Conservation (phyloP, 1,284 basidiomycete species). For the Wallemia mellicola region DNA sequence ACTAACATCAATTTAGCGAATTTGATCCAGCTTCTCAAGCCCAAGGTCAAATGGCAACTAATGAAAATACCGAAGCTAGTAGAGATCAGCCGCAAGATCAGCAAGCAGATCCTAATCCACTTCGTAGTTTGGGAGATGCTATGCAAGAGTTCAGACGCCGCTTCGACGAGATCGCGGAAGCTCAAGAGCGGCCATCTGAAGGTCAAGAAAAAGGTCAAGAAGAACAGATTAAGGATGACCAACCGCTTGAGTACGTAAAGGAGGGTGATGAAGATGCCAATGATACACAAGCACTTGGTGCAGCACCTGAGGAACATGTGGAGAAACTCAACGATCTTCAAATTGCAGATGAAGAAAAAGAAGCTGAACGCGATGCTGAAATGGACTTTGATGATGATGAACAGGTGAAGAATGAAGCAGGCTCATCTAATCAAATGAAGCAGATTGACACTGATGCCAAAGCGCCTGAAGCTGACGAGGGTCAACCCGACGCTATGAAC, state of each 20-base stretch:
- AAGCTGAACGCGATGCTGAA: slow-evolving; percentile 10
- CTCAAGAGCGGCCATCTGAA: slow-evolving; percentile 11
- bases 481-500: slow-evolving; percentile 12
- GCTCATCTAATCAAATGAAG: background rate
- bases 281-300: slow-evolving; percentile 67
- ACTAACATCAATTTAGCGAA: background rate
- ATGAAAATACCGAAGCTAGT: background rate
- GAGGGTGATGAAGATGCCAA: slow-evolving; percentile 35
- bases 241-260: slow-evolving; percentile 52
- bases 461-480: slow-evolving; percentile 6
- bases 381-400: slow-evolving; percentile 12
- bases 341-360: slow-evolving; percentile 29
- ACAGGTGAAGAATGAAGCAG: slow-evolving; percentile 9
- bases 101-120: slow-evolving; percentile 24
- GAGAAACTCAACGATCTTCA: slow-evolving; percentile 53
- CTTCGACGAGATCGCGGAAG: slow-evolving; percentile 50
- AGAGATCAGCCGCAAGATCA: background rate
- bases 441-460: slow-evolving; percentile 3
- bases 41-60: slow-evolving; percentile 1
- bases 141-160: slow-evolving; percentile 54
- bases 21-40: slow-evolving; percentile 1
- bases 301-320: slow-evolving; percentile 50
- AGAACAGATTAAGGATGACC: slow-evolving; percentile 20
- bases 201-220: slow-evolving; percentile 15
- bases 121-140: slow-evolving; percentile 60